phyloP scores from a whole-genome alignment of 495 filamentous ascomycete genomes.

The Penicillium paradoxum region DNA sequence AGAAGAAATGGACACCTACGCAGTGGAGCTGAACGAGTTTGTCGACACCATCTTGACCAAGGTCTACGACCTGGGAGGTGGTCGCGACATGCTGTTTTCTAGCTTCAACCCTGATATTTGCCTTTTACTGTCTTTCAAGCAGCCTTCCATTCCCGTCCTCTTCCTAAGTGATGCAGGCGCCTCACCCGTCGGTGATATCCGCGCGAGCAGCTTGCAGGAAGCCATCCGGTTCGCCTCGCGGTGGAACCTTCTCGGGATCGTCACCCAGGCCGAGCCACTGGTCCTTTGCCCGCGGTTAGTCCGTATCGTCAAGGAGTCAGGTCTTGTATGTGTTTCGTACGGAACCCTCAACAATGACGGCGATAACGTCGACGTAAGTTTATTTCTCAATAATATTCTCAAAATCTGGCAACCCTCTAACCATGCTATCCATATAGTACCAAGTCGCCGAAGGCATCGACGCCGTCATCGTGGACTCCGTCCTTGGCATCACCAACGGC shows the following conservation, averaged over 20 bases:
- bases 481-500: constrained; percentile 74
- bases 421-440: constrained; percentile 40
- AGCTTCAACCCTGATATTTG: constrained; percentile 97
- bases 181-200: constrained; percentile 72
- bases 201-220: constrained; percentile 91
- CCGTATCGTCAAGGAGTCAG: constrained; percentile 90
- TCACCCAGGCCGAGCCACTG: constrained; percentile 76
- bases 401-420: background rate
- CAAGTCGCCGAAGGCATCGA: constrained; percentile 96
- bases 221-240: constrained; percentile 87
- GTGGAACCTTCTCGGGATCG: constrained; percentile 93
- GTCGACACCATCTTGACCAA: constrained; percentile 87
- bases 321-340: constrained; percentile 94
- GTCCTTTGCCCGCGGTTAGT: constrained; percentile 87
- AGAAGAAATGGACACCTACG: constrained; percentile 96
- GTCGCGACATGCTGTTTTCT: constrained; percentile 87
- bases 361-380: constrained; percentile 71
- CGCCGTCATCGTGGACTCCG: constrained; percentile 92
- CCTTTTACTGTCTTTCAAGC: constrained; percentile 89
- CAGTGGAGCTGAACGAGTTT: constrained; percentile 94
- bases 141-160: constrained; percentile 87
- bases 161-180: constrained; percentile 89
- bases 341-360: constrained; percentile 83
- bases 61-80: constrained; percentile 70
- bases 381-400: background rate